Conservation (phyloP, 2,329 filamentous ascomycete species). For the Hymenoscyphus scutula region DNA sequence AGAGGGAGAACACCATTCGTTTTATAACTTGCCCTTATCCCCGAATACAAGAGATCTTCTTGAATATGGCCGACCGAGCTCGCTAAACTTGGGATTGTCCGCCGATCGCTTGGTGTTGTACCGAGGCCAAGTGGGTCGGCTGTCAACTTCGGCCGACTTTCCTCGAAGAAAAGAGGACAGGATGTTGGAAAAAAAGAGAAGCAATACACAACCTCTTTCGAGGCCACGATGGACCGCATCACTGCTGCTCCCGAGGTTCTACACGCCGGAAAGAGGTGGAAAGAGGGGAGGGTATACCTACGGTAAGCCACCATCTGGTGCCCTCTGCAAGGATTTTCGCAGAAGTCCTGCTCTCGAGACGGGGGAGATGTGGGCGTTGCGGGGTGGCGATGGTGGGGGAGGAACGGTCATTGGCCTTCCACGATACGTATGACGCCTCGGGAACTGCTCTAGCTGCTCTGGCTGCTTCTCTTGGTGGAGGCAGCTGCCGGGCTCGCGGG, state of each 20-base stretch:
- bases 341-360: not conserved
- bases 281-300: too few relatives aligned
- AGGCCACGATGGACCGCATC: not conserved
- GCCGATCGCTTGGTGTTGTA: not conserved
- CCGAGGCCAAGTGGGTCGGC: not conserved
- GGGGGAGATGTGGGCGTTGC: not conserved
- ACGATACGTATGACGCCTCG: not conserved
- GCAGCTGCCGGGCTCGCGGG: not conserved
- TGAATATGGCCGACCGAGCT: not conserved
- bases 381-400: not conserved
- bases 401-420: not conserved
- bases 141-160: not conserved
- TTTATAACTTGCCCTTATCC: too few relatives aligned
- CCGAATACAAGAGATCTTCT: too few relatives aligned
- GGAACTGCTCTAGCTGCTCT: not conserved
- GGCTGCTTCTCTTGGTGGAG: too few relatives aligned
- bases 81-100: not conserved
- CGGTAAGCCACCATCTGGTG: not conserved
- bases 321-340: not conserved
- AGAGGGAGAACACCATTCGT: too few relatives aligned
- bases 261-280: not conserved
- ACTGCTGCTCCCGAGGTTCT: not conserved
- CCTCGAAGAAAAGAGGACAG: not conserved
- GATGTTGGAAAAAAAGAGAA: not conserved
- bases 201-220: not conserved